Base-by-base conservation (phyloP, 202 grass and related monocot species). In the Musa balbisiana region DNA sequence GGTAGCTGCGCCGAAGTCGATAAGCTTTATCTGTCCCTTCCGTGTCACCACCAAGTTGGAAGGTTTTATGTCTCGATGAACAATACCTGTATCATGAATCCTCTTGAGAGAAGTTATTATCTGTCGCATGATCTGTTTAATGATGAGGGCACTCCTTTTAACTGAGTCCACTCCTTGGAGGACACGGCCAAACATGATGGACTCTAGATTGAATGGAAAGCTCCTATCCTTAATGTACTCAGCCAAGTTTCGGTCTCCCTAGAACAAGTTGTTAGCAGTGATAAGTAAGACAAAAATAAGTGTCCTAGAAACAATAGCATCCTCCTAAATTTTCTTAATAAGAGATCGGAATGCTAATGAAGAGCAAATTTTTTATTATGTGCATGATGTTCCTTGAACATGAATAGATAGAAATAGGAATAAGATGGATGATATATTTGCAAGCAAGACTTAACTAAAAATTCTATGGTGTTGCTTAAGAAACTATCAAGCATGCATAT, bases 51-150 rank as follows among this genome's bases (percentile, higher is more conserved):
- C 91, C 55, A 98, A 87, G 82, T 98, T 98, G 71, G 95, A 81
- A 6, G 91, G 95, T 81, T 98, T 98, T 80, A 98, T 94, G 89
- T 98, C 95, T 65, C 89, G 85, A 79, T 98, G 91, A 24, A 98
- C 88, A 77, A 98, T 98, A 76, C 95, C 91, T 9, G 95, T 92
- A 78, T 75, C 65, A 62, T 98, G 95, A 77, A 98, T 98, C 80
- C 85, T 92, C 62, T 87, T 89, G 67, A 98, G 84, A 8, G 94
- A 98, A 51, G 94, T 94, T 53, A 98, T 70, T 55, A 98, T 84
- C 85, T 98, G 94, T 2, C 94, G 80, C 94, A 94, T 94, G 66
- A 94, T 86, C 79, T 94, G 91, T 83, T 91, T 98, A 71, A 98
- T 88, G 50, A 98, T 90, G 55, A 98, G 83, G 33, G 87, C 87